Evolutionary conservation across 1,139 yeast genomes (phyloP), one percentile per base, ranked within the genome.

Genomic region (Taphrina sp.): DNA sequence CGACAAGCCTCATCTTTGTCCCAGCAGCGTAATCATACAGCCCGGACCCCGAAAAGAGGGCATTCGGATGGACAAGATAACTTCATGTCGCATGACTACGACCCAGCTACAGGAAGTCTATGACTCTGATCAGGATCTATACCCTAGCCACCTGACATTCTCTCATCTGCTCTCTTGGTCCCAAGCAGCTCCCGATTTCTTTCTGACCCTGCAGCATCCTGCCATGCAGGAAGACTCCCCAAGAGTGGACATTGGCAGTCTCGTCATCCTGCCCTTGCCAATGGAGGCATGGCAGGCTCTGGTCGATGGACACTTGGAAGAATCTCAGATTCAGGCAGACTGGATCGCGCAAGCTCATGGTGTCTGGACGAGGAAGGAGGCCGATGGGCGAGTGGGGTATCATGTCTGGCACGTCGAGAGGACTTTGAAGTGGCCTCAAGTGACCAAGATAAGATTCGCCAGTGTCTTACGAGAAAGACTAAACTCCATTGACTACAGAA

Each of bases 341-440:
- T 24, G 10, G 22, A 5, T 35, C 5, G n/a, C n/a, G n/a, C n/a
- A n/a, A n/a, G n/a, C n/a, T n/a, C n/a, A n/a, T n/a, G n/a, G n/a
- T n/a, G n/a, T n/a, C n/a, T n/a, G n/a, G n/a, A n/a, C n/a, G n/a
- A n/a, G n/a, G 12, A 28, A 16, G 8, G 22, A 10, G 2, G 29
- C 22, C 22, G 29, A 38, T 2, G 29, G 29, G 7, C 19, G 8
- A 17, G 29, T 38, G 12, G 43, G 43, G 2, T 2, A 23, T n/a
- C 45, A 41, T 41, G 24, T 41, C 22, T 41, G 45, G 45, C 45
- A 41, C 35, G 45, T 41, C 20, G 45, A 41, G 34, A 19, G 35
- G 34, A 2, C 4, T 14, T 5, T 3, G 7, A 7, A 3, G n/a
- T 41, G 45, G 45, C 10, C 20, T 10, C 7, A 16, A 5, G 14